Conservation (phyloP, 441 rosid species). For the Daphne laureola region DNA sequence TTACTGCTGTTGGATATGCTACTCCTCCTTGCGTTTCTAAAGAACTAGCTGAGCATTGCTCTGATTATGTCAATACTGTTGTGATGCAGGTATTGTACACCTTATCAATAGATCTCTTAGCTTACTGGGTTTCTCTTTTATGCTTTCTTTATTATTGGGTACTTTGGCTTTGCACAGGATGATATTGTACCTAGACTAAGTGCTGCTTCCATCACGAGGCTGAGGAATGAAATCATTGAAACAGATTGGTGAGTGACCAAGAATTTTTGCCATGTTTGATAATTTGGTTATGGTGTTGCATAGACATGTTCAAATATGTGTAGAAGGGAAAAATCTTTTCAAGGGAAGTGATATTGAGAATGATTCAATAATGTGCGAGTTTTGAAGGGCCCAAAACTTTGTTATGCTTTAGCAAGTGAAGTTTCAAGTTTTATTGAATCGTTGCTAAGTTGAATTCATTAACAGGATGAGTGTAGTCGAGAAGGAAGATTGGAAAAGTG, state of each 20-base stretch:
- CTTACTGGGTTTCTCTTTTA: not conserved
- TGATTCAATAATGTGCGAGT: too few species aligned
- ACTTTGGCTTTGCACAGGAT: slow-evolving; percentile 39
- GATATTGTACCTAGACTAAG: slow-evolving; percentile 84
- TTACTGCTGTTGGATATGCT: slow-evolving; percentile 79
- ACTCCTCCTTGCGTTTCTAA: slow-evolving; percentile 83
- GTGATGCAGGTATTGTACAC: slow-evolving; percentile 64
- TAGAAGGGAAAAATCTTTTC: too few species aligned
- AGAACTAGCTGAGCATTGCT: slow-evolving; percentile 78
- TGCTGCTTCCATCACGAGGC: slow-evolving; percentile 61
- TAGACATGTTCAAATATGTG: too few species aligned
- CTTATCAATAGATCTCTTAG: too few species aligned
- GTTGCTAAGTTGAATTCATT: not conserved
- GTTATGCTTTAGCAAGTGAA: too few species aligned
- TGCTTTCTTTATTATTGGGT: slow-evolving; percentile 3
- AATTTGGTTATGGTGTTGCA: too few species aligned
- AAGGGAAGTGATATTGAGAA: too few species aligned
- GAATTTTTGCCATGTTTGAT: not conserved
- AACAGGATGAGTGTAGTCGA: slow-evolving; percentile 79
- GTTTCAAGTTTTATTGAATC: too few species aligned
- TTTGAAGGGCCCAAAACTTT: too few species aligned
- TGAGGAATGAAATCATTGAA: slow-evolving; percentile 75
- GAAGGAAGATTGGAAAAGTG: slow-evolving; percentile 81
- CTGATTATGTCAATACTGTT: slow-evolving; percentile 63
- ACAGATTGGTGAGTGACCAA: slow-evolving; percentile 62